phyloP scores from a whole-genome alignment of 2,329 filamentous ascomycete genomes.

The Cladophialophora chaetospira region DNA sequence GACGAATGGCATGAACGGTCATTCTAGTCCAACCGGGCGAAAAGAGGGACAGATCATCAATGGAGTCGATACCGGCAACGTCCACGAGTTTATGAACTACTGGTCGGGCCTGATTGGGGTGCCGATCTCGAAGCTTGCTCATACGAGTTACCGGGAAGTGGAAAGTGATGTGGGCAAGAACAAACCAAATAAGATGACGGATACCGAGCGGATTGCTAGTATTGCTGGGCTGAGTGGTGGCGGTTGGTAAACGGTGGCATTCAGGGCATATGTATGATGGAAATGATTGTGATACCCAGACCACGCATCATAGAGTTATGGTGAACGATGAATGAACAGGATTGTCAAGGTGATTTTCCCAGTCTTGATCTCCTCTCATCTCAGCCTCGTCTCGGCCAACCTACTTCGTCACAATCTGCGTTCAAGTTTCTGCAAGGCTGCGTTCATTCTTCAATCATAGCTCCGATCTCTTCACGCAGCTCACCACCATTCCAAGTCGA shows the following conservation, averaged over 20 bases:
- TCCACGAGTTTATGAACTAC: constrained; percentile 70
- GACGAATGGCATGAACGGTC: constrained; percentile 35
- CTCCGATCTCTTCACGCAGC: no score
- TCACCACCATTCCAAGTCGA: constrained; percentile 3
- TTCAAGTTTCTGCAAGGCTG: neutral
- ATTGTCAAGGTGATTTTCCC: no score
- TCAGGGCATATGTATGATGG: no score
- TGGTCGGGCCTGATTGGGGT: constrained; percentile 76
- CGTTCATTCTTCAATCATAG: neutral
- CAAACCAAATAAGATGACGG: constrained; percentile 54
- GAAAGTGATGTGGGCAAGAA: constrained; percentile 90
- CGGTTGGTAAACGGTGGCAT: constrained; percentile 67
- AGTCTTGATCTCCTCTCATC: no score
- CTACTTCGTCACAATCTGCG: neutral
- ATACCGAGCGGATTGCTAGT: constrained; percentile 81
- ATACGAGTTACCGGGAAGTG: constrained; percentile 88
- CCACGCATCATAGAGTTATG: no score
- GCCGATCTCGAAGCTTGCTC: constrained; percentile 69
- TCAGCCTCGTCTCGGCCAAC: neutral
- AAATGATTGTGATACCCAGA: no score
- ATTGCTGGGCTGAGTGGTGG: constrained; percentile 89
- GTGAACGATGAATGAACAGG: no score
- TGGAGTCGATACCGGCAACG: constrained; percentile 62
- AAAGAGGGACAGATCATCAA: constrained; percentile 50
- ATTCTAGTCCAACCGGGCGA: constrained; percentile 29